A percentile compares a stretch with the other conserved stretches of the same genome.
Evolutionary conservation across 1,284 basidiomycete species (phyloP).

Genomic region (Entoloma clypeatum): DNA sequence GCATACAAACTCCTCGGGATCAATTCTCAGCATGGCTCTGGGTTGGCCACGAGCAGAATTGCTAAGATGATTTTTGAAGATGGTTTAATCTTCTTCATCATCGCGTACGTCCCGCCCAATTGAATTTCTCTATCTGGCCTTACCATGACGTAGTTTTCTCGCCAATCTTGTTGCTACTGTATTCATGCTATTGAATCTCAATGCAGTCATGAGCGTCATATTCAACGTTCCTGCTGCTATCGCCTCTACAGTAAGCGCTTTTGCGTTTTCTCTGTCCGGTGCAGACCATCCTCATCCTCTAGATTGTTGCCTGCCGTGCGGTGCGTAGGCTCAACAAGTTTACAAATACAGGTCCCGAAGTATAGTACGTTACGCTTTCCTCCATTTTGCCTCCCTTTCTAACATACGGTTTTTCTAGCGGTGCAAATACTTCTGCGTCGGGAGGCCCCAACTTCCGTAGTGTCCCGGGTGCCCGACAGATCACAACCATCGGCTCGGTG

Average conservation of each 20-base stretch:
- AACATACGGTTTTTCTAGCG: constrained; percentile 1
- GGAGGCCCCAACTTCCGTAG: constrained; percentile 22
- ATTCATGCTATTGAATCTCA: constrained; percentile 68
- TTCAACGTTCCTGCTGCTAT: constrained; percentile 73
- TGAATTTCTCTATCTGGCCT: constrained; percentile 8
- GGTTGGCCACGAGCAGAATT: constrained; percentile 41
- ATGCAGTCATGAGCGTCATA: constrained; percentile 67
- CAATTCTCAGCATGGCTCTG: constrained; percentile 19
- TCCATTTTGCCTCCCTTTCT: background rate
- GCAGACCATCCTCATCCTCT: background rate
- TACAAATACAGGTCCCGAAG: constrained; percentile 38
- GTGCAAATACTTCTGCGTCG: constrained; percentile 18
- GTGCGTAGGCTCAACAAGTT: constrained; percentile 62
- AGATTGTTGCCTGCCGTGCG: constrained; percentile 65
- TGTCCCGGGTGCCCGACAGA: constrained; percentile 13
- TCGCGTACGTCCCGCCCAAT: constrained; percentile 50
- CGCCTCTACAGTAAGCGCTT: constrained; percentile 50
- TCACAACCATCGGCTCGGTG: constrained; percentile 14
- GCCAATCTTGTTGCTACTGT: constrained; percentile 62
- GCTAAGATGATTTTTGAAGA: constrained; percentile 65
- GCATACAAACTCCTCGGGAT: constrained; percentile 52
- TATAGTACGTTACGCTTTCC: constrained; percentile 41
- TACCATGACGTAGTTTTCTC: constrained; percentile 44
- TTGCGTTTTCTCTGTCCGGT: constrained; percentile 1
- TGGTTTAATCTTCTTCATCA: constrained; percentile 69